These are phyloP conservation scores for Heliamphora pulchella DNA, from an alignment of 179 eudicot species.

Conservation along the genomic window DNA sequence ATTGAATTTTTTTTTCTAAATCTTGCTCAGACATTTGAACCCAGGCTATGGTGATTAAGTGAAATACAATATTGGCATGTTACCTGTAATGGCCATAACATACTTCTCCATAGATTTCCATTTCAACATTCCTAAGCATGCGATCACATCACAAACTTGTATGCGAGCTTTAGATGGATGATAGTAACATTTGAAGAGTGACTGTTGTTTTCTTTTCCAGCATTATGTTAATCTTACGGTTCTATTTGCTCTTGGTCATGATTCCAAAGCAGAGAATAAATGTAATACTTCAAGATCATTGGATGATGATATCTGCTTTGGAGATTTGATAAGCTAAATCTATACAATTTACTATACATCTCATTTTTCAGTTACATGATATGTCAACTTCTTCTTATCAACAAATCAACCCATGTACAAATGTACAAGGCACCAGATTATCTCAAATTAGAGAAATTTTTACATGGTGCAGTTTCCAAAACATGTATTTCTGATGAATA, in stretches of 20 bases:
- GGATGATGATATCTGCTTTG: conserved; percentile 1
- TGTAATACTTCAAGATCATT: neutral
- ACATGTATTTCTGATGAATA: neutral
- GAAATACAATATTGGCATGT: neutral
- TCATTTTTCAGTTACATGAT: conserved; percentile 3
- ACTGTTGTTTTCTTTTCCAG: neutral
- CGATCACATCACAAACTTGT: neutral
- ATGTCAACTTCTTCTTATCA: neutral
- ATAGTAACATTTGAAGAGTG: neutral
- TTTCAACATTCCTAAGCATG: neutral
- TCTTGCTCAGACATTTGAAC: neutral
- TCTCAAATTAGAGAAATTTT: neutral
- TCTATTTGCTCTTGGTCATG: neutral
- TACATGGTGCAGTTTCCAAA: neutral
- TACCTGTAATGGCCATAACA: neutral
- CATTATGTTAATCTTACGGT: neutral
- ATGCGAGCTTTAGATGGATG: neutral
- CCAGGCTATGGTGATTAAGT: neutral
- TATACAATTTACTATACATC: neutral
- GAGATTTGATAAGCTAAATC: neutral
- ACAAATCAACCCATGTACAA: neutral
- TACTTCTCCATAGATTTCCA: neutral
- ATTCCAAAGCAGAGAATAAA: neutral
- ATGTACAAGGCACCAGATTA: neutral
- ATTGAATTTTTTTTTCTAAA: neutral